Conservation (phyloP, 2,329 filamentous ascomycete species). For the Pyrenophora tritici-repentis region DNA sequence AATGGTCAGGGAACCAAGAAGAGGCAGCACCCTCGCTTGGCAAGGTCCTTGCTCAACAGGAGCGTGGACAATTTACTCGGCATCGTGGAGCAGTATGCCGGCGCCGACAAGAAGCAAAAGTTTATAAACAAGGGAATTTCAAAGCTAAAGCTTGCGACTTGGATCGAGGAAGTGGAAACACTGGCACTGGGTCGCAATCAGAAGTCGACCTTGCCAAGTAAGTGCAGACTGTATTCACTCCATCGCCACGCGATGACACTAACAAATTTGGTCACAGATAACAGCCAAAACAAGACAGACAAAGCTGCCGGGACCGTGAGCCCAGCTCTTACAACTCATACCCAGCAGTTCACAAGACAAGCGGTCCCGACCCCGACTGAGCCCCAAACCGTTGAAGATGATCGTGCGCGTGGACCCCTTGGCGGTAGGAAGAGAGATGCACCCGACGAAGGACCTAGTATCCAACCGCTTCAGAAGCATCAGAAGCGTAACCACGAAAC, state of each 20-base stretch:
- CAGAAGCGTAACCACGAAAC: constrained; percentile 6
- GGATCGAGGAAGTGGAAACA: constrained; percentile 29
- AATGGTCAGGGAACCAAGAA: constrained; percentile 9
- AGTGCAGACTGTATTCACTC: not conserved
- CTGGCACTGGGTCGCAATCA: constrained; percentile 22
- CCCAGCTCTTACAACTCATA: too few species aligned
- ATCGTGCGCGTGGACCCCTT: not conserved
- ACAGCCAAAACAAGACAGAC: not conserved
- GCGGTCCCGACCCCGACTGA: not conserved
- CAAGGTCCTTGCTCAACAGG: constrained; percentile 8
- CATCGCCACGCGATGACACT: not conserved
- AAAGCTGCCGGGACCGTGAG: too few species aligned
- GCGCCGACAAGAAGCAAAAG: constrained; percentile 12
- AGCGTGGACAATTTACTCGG: constrained; percentile 8
- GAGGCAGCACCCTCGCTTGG: constrained; percentile 14
- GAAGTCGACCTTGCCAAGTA: constrained; percentile 7
- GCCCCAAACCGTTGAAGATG: not conserved
- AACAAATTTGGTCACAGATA: not conserved
- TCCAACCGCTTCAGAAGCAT: not conserved
- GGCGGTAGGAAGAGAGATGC: not conserved
- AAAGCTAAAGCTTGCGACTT: constrained; percentile 20
- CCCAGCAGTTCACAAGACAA: not conserved
- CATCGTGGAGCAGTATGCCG: constrained; percentile 21
- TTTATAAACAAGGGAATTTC: constrained; percentile 8
- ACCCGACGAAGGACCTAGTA: not conserved